These are phyloP conservation scores for Neospermospora avenae DNA, from an alignment of 2,329 filamentous ascomycete genomes.

Conservation along the genomic window DNA sequence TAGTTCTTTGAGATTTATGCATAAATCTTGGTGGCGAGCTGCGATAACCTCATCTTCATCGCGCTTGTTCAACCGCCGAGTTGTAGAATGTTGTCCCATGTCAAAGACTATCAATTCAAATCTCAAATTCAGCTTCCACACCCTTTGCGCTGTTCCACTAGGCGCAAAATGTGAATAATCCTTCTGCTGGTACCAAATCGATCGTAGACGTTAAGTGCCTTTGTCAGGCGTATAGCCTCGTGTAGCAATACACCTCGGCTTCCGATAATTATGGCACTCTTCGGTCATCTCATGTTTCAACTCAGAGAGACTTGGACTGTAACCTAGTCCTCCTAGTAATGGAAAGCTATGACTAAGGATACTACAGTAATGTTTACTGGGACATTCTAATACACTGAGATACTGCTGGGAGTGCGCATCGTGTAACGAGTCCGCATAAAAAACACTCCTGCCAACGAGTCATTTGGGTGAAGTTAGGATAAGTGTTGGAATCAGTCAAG, in stretches of 20 bases:
- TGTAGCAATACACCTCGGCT: constrained; percentile 48
- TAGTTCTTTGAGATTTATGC: constrained; percentile 38
- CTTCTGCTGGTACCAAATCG: constrained; percentile 59
- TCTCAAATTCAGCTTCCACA: too few species aligned
- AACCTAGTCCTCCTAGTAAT: constrained; percentile 57
- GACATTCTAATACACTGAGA: too few species aligned
- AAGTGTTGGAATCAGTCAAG: background rate
- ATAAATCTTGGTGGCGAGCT: constrained; percentile 61
- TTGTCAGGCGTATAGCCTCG: constrained; percentile 42
- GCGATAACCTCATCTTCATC: constrained; percentile 33
- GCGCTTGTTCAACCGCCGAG: constrained; percentile 44
- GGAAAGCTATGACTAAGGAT: constrained; percentile 66
- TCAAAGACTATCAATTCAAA: too few species aligned
- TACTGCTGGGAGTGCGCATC: too few species aligned
- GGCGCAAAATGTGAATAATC: constrained; percentile 54
- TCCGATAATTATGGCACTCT: constrained; percentile 64
- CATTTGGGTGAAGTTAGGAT: background rate
- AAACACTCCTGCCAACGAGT: constrained; percentile 34
- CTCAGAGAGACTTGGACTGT: constrained; percentile 26
- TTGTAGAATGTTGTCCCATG: too few species aligned
- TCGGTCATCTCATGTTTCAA: constrained; percentile 53
- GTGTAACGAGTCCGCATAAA: constrained; percentile 48
- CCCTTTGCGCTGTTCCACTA: too few species aligned
- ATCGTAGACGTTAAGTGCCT: constrained; percentile 48
- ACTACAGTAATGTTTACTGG: too few species aligned